A percentile compares a stretch with the other conserved stretches of the same genome.
These are phyloP conservation scores for Pichia kluyveri DNA, from an alignment of 805 yeast species.

Conservation along the genomic window DNA sequence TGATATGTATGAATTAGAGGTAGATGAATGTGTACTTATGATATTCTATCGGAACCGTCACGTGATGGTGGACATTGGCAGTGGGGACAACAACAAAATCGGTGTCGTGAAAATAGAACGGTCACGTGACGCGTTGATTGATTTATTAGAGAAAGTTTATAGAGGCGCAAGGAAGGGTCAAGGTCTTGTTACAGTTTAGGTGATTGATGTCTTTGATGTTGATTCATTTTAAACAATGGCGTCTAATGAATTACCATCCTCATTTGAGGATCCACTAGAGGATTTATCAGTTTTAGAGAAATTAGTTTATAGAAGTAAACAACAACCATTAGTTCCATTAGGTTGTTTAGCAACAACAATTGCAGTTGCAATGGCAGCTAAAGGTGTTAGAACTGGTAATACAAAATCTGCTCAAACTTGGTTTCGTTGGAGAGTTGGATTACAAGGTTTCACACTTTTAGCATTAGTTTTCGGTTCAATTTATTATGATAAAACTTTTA, in stretches of 20 bases:
- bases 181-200: conserved; percentile 57
- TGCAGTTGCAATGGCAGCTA: conserved; percentile 73
- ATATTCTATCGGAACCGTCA: conserved; percentile 88
- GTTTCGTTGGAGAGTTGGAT: conserved; percentile 83
- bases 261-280: conserved; percentile 37
- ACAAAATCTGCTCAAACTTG: conserved; percentile 70
- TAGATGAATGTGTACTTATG: conserved; percentile 86
- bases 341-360: conserved; percentile 73
- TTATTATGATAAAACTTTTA: conserved; percentile 47
- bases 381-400: conserved; percentile 65
- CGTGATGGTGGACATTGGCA: conserved; percentile 98
- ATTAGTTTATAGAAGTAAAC: conserved; percentile 54
- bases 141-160: conserved; percentile 80
- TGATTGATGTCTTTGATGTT: too few species aligned
- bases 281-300: conserved; percentile 45
- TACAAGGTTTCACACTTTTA: conserved; percentile 75
- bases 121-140: conserved; percentile 33
- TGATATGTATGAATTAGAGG: conserved; percentile 60
- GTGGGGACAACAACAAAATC: conserved; percentile 93
- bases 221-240: conserved; percentile 19
- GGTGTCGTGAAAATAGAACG: conserved; percentile 76
- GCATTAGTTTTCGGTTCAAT: conserved; percentile 79
- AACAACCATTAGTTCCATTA: conserved; percentile 84
- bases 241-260: conserved; percentile 37
- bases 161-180: conserved; percentile 90